phyloP scores from a whole-genome alignment of 805 yeast genomes.

The Priceomyces haplophilus region DNA sequence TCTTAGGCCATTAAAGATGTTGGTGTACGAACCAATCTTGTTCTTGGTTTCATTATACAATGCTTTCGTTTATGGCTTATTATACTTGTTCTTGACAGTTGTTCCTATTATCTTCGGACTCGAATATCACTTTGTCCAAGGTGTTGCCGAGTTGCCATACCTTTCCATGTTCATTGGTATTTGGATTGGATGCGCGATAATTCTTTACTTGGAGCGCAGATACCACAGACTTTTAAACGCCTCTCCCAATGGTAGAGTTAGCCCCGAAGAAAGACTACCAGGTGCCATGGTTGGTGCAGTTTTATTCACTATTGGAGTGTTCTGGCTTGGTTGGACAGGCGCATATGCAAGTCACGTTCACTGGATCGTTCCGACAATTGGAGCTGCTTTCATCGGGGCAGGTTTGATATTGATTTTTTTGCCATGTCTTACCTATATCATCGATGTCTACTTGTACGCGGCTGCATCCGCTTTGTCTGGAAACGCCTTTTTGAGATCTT shows the following conservation, averaged over 20 bases:
- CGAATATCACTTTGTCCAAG: conserved; percentile 58
- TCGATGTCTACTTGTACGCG: conserved; percentile 49
- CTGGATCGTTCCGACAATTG: conserved; percentile 55
- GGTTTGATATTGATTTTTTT: conserved; percentile 52
- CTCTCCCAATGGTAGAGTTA: conserved; percentile 39
- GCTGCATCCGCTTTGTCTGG: conserved; percentile 60
- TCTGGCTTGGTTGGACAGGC: conserved; percentile 85
- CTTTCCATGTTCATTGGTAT: conserved; percentile 71
- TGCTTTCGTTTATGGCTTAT: conserved; percentile 48
- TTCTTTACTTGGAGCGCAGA: conserved; percentile 53
- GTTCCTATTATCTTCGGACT: conserved; percentile 44
- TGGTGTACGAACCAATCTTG: conserved; percentile 41
- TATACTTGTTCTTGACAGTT: conserved; percentile 45
- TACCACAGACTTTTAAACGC: conserved; percentile 36
- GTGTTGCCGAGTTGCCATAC: conserved; percentile 77
- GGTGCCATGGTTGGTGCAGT: conserved; percentile 72
- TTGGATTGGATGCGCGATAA: conserved; percentile 51
- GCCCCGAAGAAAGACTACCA: conserved; percentile 73
- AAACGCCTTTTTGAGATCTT: conserved; percentile 50
- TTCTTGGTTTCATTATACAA: conserved; percentile 44
- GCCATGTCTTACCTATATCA: conserved; percentile 50
- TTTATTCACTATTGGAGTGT: conserved; percentile 66
- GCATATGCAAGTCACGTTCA: conserved; percentile 60
- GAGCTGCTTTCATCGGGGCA: conserved; percentile 30
- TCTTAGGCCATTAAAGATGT: conserved; percentile 38